Percentiles rank a stretch among this genome's conserved stretches.
These are phyloP conservation scores for Pisolithus microcarpus DNA, from an alignment of 768 basidiomycete species.

Conservation along the genomic window DNA sequence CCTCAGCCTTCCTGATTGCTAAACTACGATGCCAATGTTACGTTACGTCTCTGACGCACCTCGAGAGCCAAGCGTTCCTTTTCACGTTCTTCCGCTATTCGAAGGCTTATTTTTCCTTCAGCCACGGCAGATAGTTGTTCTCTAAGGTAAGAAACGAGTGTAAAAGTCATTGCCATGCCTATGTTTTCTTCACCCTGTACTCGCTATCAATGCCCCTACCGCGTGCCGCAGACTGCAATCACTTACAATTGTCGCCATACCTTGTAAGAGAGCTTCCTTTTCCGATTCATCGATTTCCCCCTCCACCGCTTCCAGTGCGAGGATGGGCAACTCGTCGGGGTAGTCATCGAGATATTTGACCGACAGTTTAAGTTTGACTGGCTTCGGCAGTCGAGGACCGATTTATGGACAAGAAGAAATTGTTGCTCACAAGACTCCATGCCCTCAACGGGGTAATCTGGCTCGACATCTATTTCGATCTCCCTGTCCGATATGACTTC, in stretches of 20 bases:
- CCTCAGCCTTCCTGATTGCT: constrained; percentile 57
- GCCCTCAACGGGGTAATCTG: constrained; percentile 67
- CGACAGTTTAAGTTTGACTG: constrained; percentile 68
- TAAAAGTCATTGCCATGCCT: constrained; percentile 98
- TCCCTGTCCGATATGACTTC: constrained; percentile 82
- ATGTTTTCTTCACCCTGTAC: constrained; percentile 74
- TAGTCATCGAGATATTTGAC: constrained; percentile 79
- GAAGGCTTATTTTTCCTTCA: constrained; percentile 47
- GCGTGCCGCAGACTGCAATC: background rate
- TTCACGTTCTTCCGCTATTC: constrained; percentile 59
- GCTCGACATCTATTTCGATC: constrained; percentile 80
- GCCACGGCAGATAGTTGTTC: constrained; percentile 68
- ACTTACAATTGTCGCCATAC: constrained; percentile 52
- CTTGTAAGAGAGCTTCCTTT: constrained; percentile 44
- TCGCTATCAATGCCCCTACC: background rate
- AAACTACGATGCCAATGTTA: constrained; percentile 1
- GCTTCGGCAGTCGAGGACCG: constrained; percentile 19
- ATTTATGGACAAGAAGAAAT: constrained; percentile 1
- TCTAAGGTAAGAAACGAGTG: constrained; percentile 77
- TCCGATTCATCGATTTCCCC: constrained; percentile 59
- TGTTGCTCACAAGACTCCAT: constrained; percentile 44
- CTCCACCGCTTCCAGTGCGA: constrained; percentile 59
- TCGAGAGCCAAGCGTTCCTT: constrained; percentile 68
- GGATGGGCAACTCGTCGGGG: constrained; percentile 73
- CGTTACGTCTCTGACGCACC: constrained; percentile 34